Percentiles rank a stretch among this genome's conserved stretches.
Conservation (phyloP, 1,284 basidiomycete species). For the Albatrellus sp. region DNA sequence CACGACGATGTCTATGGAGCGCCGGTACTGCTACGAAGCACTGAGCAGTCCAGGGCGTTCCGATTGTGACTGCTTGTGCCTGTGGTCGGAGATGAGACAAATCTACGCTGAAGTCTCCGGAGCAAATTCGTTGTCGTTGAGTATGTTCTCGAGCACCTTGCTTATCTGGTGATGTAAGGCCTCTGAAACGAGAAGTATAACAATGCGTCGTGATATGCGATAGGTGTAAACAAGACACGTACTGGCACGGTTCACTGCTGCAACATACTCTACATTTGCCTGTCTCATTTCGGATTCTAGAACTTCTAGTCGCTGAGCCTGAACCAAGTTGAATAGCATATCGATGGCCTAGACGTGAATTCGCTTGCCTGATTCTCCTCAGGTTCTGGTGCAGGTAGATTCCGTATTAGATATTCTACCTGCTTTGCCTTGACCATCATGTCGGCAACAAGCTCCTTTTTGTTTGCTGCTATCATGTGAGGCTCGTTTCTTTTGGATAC, state of each 20-base stretch:
- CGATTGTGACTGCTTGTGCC: too few relatives aligned
- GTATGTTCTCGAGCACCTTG: constrained; percentile 44
- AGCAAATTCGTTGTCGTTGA: constrained; percentile 35
- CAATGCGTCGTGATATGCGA: neutral
- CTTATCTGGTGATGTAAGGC: constrained; percentile 48
- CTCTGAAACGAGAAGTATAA: constrained; percentile 26
- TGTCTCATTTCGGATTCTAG: constrained; percentile 56
- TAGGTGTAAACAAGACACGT: constrained; percentile 17
- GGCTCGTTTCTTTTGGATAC: neutral
- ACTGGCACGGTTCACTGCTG: constrained; percentile 66
- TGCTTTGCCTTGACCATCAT: constrained; percentile 76
- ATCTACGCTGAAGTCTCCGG: constrained; percentile 10
- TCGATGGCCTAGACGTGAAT: too few relatives aligned
- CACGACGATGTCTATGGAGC: too few relatives aligned
- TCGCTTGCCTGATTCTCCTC: constrained; percentile 54
- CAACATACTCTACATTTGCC: constrained; percentile 63
- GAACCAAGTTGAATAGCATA: neutral
- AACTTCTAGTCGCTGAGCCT: constrained; percentile 51
- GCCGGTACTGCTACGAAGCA: too few relatives aligned
- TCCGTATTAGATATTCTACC: constrained; percentile 68
- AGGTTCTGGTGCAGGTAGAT: constrained; percentile 59
- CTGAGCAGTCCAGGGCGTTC: too few relatives aligned
- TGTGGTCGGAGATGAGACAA: neutral
- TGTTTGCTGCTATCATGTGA: constrained; percentile 40
- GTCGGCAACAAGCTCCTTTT: constrained; percentile 68